A percentile compares a stretch with the other conserved stretches of the same genome.
Evolutionary conservation across 2,329 filamentous ascomycete species (phyloP).

Genomic region (Fusarium devonianum): DNA sequence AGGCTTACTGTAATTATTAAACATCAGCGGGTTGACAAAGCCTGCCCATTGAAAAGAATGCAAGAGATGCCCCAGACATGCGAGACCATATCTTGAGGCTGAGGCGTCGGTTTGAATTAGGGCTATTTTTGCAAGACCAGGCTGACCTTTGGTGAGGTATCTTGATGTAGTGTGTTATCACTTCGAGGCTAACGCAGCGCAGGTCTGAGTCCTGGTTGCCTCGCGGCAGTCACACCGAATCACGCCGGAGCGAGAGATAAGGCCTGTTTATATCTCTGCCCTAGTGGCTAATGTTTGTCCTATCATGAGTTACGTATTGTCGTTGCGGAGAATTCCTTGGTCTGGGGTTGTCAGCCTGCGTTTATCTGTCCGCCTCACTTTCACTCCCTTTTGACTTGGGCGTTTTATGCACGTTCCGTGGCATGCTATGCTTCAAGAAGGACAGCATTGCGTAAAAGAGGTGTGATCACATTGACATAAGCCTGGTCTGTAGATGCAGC

Average conservation of each 20-base stretch:
- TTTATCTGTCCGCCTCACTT: slow-evolving; percentile 34
- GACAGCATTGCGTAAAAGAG: too few relatives aligned
- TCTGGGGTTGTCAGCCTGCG: slow-evolving; percentile 23
- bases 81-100: not conserved
- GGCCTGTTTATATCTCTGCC: too few relatives aligned
- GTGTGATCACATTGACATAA: too few relatives aligned
- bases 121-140: too few relatives aligned
- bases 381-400: too few relatives aligned
- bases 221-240: slow-evolving; percentile 1
- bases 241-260: not conserved
- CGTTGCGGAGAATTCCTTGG: slow-evolving; percentile 10
- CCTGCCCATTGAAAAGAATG: slow-evolving; percentile 33
- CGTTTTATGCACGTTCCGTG: too few relatives aligned
- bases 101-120: not conserved
- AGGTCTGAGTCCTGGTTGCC: not conserved
- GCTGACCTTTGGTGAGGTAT: not conserved
- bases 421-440: too few relatives aligned
- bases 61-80: slow-evolving; percentile 24
- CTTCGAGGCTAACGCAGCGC: slow-evolving; percentile 5
- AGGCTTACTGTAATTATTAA: slow-evolving; percentile 42
- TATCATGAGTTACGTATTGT: slow-evolving; percentile 14
- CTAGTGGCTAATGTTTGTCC: too few relatives aligned
- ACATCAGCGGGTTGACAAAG: slow-evolving; percentile 30
- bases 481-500: slow-evolving; percentile 2
- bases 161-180: not conserved